Conservation (phyloP, 257 asterid genomes). For the Gynochthodes officinalis region DNA sequence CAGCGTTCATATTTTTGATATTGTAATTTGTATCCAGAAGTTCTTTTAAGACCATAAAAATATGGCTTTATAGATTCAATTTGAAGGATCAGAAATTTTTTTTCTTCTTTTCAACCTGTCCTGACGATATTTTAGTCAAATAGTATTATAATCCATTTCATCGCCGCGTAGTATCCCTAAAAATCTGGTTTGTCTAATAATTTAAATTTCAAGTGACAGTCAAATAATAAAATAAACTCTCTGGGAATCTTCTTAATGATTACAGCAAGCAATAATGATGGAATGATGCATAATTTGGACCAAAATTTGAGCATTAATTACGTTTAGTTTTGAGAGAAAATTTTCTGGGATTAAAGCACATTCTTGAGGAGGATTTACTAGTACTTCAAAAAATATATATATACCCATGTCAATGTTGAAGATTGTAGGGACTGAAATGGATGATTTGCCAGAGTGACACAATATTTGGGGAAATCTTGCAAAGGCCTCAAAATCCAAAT, state of each 20-base stretch:
- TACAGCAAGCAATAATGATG: neutral
- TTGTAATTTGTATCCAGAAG: too few relatives aligned
- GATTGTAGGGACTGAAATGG: too few relatives aligned
- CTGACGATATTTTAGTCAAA: constrained; percentile 33
- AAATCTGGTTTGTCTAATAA: constrained; percentile 55
- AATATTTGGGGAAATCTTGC: neutral
- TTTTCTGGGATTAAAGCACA: too few relatives aligned
- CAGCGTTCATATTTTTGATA: constrained; percentile 5
- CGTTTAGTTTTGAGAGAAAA: too few relatives aligned
- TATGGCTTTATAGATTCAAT: constrained; percentile 19
- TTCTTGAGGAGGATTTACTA: too few relatives aligned
- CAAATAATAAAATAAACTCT: constrained; percentile 16
- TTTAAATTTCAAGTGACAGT: constrained; percentile 26
- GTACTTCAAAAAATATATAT: too few relatives aligned
- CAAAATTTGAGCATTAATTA: too few relatives aligned
- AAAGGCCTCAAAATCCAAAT: neutral
- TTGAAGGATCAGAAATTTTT: too few relatives aligned
- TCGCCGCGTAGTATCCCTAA: constrained; percentile 51
- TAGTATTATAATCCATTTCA: constrained; percentile 20
- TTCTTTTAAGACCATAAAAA: constrained; percentile 19
- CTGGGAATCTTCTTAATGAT: constrained; percentile 20
- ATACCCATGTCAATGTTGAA: too few relatives aligned
- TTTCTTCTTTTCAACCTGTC: too few relatives aligned
- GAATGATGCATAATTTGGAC: neutral
- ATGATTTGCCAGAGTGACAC: neutral